Evolutionary conservation across 208 protist genomes (phyloP).

Genomic region (Entamoeba histolytica): DNA sequence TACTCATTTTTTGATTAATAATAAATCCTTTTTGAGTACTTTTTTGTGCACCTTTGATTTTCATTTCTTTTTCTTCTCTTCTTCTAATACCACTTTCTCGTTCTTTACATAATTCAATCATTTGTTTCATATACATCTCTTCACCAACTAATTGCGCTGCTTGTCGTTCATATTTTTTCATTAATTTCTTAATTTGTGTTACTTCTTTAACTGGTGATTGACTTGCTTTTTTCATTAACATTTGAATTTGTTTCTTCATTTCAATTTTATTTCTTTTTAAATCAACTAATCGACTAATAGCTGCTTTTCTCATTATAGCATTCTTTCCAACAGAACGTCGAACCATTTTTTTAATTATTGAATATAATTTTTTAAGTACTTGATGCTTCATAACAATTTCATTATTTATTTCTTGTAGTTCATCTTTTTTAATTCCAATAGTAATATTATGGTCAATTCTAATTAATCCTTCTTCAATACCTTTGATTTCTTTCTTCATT

Average conservation of each 20-base stretch:
- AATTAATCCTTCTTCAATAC: not conserved
- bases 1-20: not conserved
- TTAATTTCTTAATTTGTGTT: not conserved
- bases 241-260: not conserved
- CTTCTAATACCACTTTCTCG: not conserved
- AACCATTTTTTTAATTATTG: not conserved
- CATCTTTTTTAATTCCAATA: not conserved
- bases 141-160: not conserved
- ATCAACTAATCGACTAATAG: not conserved
- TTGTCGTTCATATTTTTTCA: not conserved
- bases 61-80: not conserved
- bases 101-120: not conserved
- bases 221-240: not conserved
- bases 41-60: not conserved
- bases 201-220: not conserved
- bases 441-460: not conserved
- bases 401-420: not conserved
- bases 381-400: not conserved
- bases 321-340: not conserved
- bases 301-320: not conserved
- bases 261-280: not conserved
- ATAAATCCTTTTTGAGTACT: not conserved
- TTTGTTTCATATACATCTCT: not conserved
- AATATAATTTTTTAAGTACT: not conserved
- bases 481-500: not conserved